These are phyloP conservation scores for Podila horticola DNA, from an alignment of 192 early-diverging fungal genomes.

Conservation along the genomic window DNA sequence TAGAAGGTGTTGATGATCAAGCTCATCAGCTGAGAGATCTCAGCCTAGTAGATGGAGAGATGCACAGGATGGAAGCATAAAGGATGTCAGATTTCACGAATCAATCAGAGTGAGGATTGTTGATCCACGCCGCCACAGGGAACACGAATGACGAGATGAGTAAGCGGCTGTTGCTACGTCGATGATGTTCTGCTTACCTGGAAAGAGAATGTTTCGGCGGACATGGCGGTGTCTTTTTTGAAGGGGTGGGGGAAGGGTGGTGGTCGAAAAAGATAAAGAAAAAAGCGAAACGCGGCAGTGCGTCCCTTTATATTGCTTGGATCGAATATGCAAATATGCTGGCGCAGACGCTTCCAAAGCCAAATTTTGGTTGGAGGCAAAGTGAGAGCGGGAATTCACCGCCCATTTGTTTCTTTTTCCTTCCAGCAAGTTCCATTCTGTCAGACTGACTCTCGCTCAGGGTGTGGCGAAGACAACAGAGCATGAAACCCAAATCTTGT, in stretches of 20 bases:
- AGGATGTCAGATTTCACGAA: not conserved
- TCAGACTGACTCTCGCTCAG: too few species aligned
- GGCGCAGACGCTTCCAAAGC: not conserved
- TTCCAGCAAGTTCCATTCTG: too few species aligned
- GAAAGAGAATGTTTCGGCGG: conserved; percentile 39
- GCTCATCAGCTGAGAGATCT: conserved; percentile 99
- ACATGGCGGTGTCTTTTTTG: conserved; percentile 28
- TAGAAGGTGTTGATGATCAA: conserved; percentile 99
- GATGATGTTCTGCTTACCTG: conserved; percentile 13
- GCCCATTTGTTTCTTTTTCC: too few species aligned
- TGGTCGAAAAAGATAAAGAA: conserved; percentile 18
- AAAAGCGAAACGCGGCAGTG: not conserved
- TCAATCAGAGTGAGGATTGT: too few species aligned
- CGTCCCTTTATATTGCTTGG: not conserved
- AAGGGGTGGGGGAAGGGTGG: conserved; percentile 6
- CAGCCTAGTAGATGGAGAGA: conserved; percentile 77
- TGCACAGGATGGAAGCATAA: not conserved
- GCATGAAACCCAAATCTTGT: too few species aligned
- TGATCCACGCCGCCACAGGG: too few species aligned
- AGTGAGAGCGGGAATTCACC: not conserved
- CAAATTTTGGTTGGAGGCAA: not conserved
- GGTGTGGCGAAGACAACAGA: too few species aligned
- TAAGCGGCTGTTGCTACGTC: not conserved
- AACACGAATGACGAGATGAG: too few species aligned
- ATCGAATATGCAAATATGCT: too few species aligned